These are phyloP conservation scores for Cardamine resedifolia DNA, from an alignment of 345 rosid genomes.

Conservation along the genomic window DNA sequence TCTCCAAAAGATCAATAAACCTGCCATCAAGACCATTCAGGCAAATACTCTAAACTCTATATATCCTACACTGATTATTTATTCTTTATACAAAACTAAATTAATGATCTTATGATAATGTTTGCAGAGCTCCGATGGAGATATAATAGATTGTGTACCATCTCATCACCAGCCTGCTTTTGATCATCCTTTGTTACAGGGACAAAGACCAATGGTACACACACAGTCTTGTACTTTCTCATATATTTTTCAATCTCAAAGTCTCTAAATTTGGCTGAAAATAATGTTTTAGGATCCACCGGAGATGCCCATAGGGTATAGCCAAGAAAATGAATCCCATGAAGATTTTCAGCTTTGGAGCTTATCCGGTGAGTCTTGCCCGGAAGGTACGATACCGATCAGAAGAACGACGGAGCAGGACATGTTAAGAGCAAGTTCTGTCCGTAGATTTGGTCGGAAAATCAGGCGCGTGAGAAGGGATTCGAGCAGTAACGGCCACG, in stretches of 20 bases:
- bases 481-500: slow-evolving; percentile 79
- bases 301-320: slow-evolving; percentile 61
- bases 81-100: not conserved
- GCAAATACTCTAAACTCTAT: slow-evolving; percentile 38
- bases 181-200: slow-evolving; percentile 76
- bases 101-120: not conserved
- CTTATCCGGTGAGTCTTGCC: slow-evolving; percentile 72
- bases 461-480: slow-evolving; percentile 77
- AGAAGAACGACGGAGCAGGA: slow-evolving; percentile 89
- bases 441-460: slow-evolving; percentile 73
- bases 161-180: slow-evolving; percentile 89
- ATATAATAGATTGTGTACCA: slow-evolving; percentile 75
- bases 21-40: slow-evolving; percentile 78
- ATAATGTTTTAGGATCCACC: slow-evolving; percentile 68
- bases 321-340: slow-evolving; percentile 33
- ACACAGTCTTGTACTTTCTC: slow-evolving; percentile 1
- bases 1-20: slow-evolving; percentile 80
- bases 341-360: slow-evolving; percentile 85
- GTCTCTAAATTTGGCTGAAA: slow-evolving; percentile 20
- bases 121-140: slow-evolving; percentile 87
- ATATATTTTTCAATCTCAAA: not conserved
- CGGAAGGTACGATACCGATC: slow-evolving; percentile 88
- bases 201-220: slow-evolving; percentile 67
- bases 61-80: not conserved
- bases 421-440: slow-evolving; percentile 73